phyloP scores from a whole-genome alignment of 2,329 filamentous ascomycete genomes.

The Fusarium udum region DNA sequence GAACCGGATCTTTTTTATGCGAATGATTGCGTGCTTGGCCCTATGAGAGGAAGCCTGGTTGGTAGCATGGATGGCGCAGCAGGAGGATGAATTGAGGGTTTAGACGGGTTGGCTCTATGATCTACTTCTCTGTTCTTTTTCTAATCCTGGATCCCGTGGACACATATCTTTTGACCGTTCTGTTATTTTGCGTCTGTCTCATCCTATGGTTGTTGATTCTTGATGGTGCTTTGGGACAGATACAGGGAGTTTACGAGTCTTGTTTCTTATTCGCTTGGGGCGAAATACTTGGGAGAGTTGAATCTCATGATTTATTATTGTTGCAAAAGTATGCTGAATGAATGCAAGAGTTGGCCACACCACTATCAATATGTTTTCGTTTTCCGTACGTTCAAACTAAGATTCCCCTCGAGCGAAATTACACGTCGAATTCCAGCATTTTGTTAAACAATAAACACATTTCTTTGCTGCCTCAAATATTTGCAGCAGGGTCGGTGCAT shows the following conservation, averaged over 20 bases:
- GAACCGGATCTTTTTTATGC: neutral
- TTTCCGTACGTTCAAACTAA: neutral
- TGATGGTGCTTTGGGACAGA: neutral
- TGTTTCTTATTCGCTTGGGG: neutral
- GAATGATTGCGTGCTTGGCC: neutral
- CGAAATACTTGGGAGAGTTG: neutral
- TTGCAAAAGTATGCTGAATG: conserved; percentile 28
- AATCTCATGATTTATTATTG: neutral
- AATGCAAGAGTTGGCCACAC: conserved; percentile 17
- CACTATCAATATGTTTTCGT: neutral
- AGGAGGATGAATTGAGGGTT: neutral
- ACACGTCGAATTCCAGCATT: neutral
- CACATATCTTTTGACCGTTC: neutral
- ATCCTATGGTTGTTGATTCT: neutral
- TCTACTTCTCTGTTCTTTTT: neutral
- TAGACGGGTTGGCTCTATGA: neutral
- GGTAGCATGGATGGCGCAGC: neutral
- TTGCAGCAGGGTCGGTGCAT: neutral
- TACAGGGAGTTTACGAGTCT: conserved; percentile 17
- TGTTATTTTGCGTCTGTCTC: conserved; percentile 4
- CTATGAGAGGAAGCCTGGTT: neutral
- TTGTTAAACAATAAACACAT: neutral
- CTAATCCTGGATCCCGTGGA: conserved; percentile 15
- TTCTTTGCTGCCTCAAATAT: neutral
- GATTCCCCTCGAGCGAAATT: neutral